Percentiles rank a stretch among this genome's conserved stretches.
Evolutionary conservation across 2,329 filamentous ascomycete genomes (phyloP).

Genomic region (Verticillium klebahnii): DNA sequence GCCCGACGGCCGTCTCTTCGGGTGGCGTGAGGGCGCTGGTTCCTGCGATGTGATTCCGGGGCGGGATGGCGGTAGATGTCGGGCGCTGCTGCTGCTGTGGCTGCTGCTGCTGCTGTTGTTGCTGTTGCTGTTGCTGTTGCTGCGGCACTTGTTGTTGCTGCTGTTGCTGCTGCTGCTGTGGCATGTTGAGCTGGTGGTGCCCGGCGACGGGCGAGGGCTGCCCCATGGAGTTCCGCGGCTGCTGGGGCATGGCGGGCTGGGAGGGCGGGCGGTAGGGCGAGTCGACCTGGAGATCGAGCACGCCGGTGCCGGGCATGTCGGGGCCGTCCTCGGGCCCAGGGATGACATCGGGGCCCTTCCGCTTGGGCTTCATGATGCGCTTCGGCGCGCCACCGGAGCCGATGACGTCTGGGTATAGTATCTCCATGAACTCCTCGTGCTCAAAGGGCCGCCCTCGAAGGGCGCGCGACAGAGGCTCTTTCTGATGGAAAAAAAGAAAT

Average conservation of each 20-base stretch:
- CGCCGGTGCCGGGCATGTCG: conserved; percentile 42
- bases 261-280: conserved; percentile 17
- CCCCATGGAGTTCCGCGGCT: conserved; percentile 20
- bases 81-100: conserved; percentile 22
- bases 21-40: conserved; percentile 49
- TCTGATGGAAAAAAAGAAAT: conserved; percentile 27
- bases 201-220: conserved; percentile 18
- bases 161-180: conserved; percentile 9
- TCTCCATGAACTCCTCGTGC: conserved; percentile 56
- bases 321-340: conserved; percentile 33
- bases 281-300: conserved; percentile 39
- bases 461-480: conserved; percentile 53
- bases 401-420: conserved; percentile 55
- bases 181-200: conserved; percentile 16
- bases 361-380: conserved; percentile 51
- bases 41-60: conserved; percentile 32
- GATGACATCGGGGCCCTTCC: conserved; percentile 42
- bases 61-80: conserved; percentile 30
- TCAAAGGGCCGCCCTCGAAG: conserved; percentile 54
- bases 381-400: conserved; percentile 57
- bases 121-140: conserved; percentile 12
- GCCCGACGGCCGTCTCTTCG: conserved; percentile 42
- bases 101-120: conserved; percentile 16
- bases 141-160: conserved; percentile 10
- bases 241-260: conserved; percentile 14